Conservation (phyloP, 1,284 basidiomycete genomes). For the Ustilago hordei region DNA sequence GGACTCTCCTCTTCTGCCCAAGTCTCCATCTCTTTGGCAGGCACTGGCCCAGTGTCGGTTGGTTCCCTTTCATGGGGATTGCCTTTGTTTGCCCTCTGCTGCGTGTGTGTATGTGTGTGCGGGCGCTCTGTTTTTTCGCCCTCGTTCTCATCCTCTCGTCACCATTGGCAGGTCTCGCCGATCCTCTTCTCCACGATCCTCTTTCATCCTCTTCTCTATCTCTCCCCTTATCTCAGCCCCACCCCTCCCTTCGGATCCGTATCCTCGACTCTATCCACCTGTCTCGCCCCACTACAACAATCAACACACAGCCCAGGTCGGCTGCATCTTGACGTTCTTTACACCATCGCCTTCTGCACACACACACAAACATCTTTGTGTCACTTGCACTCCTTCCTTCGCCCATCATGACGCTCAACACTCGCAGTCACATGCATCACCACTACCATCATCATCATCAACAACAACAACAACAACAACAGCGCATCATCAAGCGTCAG, state of each 20-base stretch:
- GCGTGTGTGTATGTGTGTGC: background rate
- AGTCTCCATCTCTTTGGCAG: background rate
- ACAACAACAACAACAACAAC: slow-evolving; percentile 1
- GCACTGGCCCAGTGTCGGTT: background rate
- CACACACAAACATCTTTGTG: background rate
- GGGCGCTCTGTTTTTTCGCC: slow-evolving; percentile 12
- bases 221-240: background rate
- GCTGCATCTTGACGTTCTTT: slow-evolving; percentile 31
- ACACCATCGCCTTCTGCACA: slow-evolving; percentile 7
- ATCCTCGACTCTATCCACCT: background rate
- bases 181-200: slow-evolving; percentile 19
- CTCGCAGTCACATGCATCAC: slow-evolving; percentile 39
- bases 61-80: background rate
- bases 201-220: slow-evolving; percentile 10
- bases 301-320: slow-evolving; percentile 27
- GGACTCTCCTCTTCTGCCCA: background rate
- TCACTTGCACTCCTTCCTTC: background rate
- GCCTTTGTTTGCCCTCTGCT: background rate
- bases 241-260: background rate
- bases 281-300: background rate
- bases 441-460: slow-evolving; percentile 31
- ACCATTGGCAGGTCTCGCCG: slow-evolving; percentile 8
- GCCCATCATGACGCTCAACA: slow-evolving; percentile 50
- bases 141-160: background rate
- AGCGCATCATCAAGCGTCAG: slow-evolving; percentile 45